Evolutionary conservation across 1,284 basidiomycete species (phyloP), one percentile per base, ranked within the genome.

Genomic region (Laetiporus sulphureus): DNA sequence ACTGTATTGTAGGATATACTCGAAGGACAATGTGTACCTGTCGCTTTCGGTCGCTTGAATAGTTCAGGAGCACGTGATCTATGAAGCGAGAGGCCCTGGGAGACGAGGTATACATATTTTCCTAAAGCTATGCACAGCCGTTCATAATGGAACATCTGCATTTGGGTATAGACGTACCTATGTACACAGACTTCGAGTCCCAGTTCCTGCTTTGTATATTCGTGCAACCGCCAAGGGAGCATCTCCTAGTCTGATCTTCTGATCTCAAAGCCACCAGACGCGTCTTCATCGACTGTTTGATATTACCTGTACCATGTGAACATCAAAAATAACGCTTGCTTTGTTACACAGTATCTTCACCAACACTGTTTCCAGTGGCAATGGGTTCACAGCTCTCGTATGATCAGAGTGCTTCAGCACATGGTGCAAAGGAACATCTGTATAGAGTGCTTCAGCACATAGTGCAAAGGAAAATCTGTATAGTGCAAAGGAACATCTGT

Each of bases 101-200:
- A 2, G 77, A 42, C 1, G 65, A 72, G 34, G 76, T 72, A 50
- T 72, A 66, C 22, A 87, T 71, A 45, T 75, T 77, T 64, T 89
- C 86, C n/a, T n/a, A n/a, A n/a, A n/a, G n/a, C 86, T 89, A 45
- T 13, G 25, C 25, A 27, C 13, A 13, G 13, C 25, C 25, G n/a
- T n/a, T n/a, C n/a, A n/a, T n/a, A n/a, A n/a, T n/a, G n/a, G n/a
- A n/a, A n/a, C n/a, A n/a, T n/a, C n/a, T n/a, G n/a, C n/a, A n/a
- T n/a, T 13, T 8, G 8, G 25, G 25, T 8, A 20, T 15, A 2
- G 51, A 59, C 72, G 46, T 51, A 86, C 86, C n/a, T 52, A 86
- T 56, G 52, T 89, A 89, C 2, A 83, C 51, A 0, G 79, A 84
- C 40, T 71, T 52, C 2, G 65, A 55, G 11, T 83, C 73, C 85